Base-by-base conservation (phyloP, 805 yeast genomes). In the Kuraishia piskuri region DNA sequence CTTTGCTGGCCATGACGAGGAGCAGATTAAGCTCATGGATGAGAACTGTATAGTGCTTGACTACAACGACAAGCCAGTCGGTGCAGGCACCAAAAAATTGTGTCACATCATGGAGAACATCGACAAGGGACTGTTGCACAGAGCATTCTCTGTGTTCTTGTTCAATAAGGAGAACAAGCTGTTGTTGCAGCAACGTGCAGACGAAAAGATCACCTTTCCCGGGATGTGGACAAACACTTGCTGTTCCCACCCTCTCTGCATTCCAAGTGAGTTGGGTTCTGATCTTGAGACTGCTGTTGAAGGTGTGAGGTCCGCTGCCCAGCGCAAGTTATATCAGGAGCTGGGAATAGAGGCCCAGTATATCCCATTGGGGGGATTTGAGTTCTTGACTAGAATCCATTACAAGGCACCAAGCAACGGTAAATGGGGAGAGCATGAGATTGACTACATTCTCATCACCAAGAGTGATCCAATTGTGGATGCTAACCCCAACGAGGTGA, bases 141-240 rank as follows among this genome's bases (percentile, higher is more conserved):
- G 99, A 60, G 98, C 98, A 0, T 94, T 94, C 66, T 88, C 96
- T 23, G 97, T 91, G n/a, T 94, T 94, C 62, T 71, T 92, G 53
- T 94, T 94, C 74, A 86, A 90, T 68, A 80, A 79, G 22, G 80
- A 88, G 48, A 83, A 83, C 55, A 78, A 86, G 69, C 77, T 94
- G 57, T 76, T 94, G 55, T 75, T 94, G 60, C 99, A 94, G 72
- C 97, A 92, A 72, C 83, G 99, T 61, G 98, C 99, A 0, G 83
- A 84, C 50, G 98, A 94, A 67, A 94, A 94, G 69, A 94, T 94
- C 72, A 94, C 99, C 1, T 94, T 94, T 70, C 96, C 98, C 0
- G 83, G 83, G 55, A 83, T 91, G 86, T 94, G 99, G 99, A 94
- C 99, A 23, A 94, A 94, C 68, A 94, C 99, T 1, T 94, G 99